phyloP scores from a whole-genome alignment of 257 asterid species.

The Ophiorrhiza pumila region DNA sequence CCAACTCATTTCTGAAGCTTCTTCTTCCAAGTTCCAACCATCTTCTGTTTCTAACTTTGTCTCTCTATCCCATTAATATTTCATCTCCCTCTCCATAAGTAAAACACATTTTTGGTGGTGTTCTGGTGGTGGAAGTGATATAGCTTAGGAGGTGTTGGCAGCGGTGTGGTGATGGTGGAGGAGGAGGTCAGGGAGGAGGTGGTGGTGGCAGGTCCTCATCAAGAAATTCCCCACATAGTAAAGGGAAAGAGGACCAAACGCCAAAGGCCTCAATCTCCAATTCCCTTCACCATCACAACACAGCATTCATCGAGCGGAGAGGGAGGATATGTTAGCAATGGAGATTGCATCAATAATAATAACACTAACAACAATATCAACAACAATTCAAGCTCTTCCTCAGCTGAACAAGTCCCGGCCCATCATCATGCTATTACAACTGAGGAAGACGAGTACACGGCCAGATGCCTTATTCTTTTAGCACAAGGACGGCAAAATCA shows the following conservation, averaged over 20 bases:
- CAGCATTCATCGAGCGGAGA: slow-evolving; percentile 22
- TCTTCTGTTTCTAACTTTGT: slow-evolving; percentile 3
- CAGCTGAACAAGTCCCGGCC: slow-evolving; percentile 1
- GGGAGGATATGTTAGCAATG: slow-evolving; percentile 9
- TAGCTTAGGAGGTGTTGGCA: slow-evolving; percentile 21
- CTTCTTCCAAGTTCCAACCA: no score
- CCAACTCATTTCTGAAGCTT: slow-evolving; percentile 26
- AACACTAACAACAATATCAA: background rate
- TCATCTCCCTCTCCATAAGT: slow-evolving; percentile 6
- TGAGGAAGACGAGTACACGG: slow-evolving; percentile 75
- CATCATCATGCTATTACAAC: slow-evolving; percentile 7
- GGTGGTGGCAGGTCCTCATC: slow-evolving; percentile 30
- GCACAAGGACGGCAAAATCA: slow-evolving; percentile 44
- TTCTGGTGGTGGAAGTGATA: slow-evolving; percentile 7
- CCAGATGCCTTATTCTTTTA: slow-evolving; percentile 72
- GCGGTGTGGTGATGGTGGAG: slow-evolving; percentile 28
- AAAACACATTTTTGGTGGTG: background rate
- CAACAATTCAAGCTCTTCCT: slow-evolving; percentile 15
- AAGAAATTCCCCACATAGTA: slow-evolving; percentile 33
- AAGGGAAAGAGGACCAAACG: slow-evolving; percentile 43
- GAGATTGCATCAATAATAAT: background rate
- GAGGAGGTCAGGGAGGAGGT: slow-evolving; percentile 35
- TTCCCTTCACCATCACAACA: slow-evolving; percentile 31
- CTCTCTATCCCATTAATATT: background rate
- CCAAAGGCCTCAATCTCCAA: slow-evolving; percentile 34